Conservation (phyloP, 179 eudicot species). For the Carnegiea gigantea region DNA sequence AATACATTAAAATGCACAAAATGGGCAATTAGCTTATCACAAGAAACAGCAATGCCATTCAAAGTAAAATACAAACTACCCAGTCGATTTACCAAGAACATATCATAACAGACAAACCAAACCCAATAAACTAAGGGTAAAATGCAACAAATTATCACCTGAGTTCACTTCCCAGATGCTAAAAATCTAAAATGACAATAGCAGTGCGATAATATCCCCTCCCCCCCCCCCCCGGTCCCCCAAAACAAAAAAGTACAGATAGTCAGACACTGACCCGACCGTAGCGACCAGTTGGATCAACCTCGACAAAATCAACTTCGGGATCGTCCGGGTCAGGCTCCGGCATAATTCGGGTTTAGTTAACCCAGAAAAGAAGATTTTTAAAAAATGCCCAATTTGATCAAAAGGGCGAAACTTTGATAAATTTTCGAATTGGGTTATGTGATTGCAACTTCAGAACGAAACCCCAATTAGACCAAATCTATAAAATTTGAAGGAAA, state of each 20-base stretch:
- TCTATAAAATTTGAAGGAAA: background rate
- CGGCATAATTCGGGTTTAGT: constrained; percentile 43
- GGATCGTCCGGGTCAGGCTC: constrained; percentile 72
- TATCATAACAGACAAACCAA: background rate
- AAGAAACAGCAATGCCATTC: background rate
- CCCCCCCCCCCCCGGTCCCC: too few relatives aligned
- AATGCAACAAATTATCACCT: background rate
- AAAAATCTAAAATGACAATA: background rate
- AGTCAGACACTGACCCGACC: constrained; percentile 67
- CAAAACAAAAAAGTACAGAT: background rate
- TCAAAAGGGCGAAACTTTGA: background rate
- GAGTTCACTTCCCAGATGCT: background rate
- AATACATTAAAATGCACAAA: constrained; percentile 26
- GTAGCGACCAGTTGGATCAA: constrained; percentile 80
- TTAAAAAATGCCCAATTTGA: background rate
- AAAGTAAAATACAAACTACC: background rate
- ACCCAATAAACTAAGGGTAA: background rate
- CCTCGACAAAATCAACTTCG: constrained; percentile 69
- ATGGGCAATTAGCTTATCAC: constrained; percentile 10
- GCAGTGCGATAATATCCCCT: background rate
- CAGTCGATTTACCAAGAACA: background rate
- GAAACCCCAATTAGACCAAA: constrained; percentile 9
- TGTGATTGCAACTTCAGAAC: background rate
- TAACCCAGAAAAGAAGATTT: background rate
- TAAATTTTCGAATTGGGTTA: background rate